Evolutionary conservation across 257 asterid genomes (phyloP).

Genomic region (Nicotiana otophora): DNA sequence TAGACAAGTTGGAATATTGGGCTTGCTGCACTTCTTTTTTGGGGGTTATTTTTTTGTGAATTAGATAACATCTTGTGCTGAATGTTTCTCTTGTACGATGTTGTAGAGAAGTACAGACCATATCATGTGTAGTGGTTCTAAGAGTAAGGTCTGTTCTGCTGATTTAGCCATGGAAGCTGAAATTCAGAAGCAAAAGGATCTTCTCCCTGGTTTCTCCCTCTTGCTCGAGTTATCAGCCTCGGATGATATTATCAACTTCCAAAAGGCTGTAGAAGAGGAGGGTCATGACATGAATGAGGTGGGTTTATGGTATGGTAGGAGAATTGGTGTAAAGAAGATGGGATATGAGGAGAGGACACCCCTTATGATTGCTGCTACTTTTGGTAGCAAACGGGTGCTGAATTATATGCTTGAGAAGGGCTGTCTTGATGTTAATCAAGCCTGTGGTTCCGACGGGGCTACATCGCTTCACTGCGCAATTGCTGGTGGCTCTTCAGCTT

Average conservation of each 20-base stretch:
- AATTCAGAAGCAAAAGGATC: constrained; percentile 8
- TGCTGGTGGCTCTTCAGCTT: constrained; percentile 24
- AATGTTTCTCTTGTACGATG: neutral
- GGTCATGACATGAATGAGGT: constrained; percentile 23
- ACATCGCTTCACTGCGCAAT: constrained; percentile 43
- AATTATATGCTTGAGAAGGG: constrained; percentile 29
- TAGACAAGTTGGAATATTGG: neutral
- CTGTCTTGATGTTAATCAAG: constrained; percentile 26
- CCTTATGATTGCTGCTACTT: constrained; percentile 36
- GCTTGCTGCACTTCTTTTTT: neutral
- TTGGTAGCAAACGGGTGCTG: constrained; percentile 33
- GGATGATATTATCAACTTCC: constrained; percentile 31
- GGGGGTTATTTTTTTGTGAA: neutral
- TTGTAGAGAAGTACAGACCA: constrained; percentile 9
- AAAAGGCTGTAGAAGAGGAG: constrained; percentile 29
- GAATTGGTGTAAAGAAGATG: constrained; percentile 33
- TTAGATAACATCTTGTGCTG: neutral
- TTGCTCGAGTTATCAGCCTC: constrained; percentile 35
- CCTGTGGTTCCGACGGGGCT: constrained; percentile 36
- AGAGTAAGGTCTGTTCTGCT: constrained; percentile 12
- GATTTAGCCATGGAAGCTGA: constrained; percentile 17
- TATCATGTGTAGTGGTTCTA: constrained; percentile 27
- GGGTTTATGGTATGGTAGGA: constrained; percentile 35
- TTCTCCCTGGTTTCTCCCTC: constrained; percentile 11
- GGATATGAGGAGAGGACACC: constrained; percentile 39